phyloP scores from a whole-genome alignment of 163 green algal species.

The Coccomyxa subellipsoidea region DNA sequence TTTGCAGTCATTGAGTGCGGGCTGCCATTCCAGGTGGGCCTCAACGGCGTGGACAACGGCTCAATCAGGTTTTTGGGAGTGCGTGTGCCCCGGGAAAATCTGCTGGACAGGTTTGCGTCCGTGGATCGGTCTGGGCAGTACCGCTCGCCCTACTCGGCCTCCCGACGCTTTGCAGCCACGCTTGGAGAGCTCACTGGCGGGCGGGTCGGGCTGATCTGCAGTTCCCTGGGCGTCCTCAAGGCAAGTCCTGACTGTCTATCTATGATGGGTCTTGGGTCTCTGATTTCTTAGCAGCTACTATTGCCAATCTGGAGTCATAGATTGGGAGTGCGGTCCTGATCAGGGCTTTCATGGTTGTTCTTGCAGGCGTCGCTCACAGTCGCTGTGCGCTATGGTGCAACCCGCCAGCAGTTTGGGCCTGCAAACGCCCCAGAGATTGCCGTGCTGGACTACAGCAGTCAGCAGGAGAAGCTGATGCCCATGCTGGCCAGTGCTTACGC shows the following conservation, averaged over 20 bases:
- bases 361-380: conserved; percentile 70
- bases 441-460: conserved; percentile 84
- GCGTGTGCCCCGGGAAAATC: conserved; percentile 69
- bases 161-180: conserved; percentile 78
- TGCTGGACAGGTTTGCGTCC: conserved; percentile 79
- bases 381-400: conserved; percentile 73
- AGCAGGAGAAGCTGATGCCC: conserved; percentile 78
- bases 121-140: conserved; percentile 65
- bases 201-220: conserved; percentile 68
- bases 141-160: conserved; percentile 51
- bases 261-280: no score
- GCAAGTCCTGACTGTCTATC: not conserved
- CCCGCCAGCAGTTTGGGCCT: conserved; percentile 84
- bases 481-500: conserved; percentile 75
- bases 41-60: conserved; percentile 88
- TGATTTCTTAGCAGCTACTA: no score
- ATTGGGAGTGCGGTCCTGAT: no score
- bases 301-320: no score
- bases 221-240: conserved; percentile 73
- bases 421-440: conserved; percentile 65
- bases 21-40: conserved; percentile 58
- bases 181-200: conserved; percentile 85
- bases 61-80: conserved; percentile 79
- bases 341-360: no score
- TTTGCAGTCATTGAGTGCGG: no score